These are phyloP conservation scores for Teratosphaeria destructans DNA, from an alignment of 2,329 filamentous ascomycete genomes.

Conservation along the genomic window DNA sequence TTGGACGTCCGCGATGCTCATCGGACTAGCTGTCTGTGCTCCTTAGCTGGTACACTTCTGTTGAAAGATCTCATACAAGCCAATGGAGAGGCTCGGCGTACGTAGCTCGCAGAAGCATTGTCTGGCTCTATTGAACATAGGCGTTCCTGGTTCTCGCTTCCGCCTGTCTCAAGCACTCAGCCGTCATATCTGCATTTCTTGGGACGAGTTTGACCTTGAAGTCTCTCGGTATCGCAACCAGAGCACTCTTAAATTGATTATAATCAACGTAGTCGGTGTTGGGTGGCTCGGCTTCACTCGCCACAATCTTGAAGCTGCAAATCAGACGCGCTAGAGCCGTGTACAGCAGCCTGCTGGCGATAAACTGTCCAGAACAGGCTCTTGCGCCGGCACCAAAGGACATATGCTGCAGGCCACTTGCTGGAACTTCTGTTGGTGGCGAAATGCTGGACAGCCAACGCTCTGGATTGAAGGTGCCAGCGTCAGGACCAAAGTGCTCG, in stretches of 20 bases:
- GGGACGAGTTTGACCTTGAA: constrained; percentile 50
- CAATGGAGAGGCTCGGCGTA: background rate
- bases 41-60: background rate
- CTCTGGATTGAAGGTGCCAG: constrained; percentile 39
- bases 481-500: constrained; percentile 40
- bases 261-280: constrained; percentile 55
- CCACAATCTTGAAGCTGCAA: constrained; percentile 40
- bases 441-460: constrained; percentile 35
- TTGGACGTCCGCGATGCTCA: background rate
- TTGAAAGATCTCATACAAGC: background rate
- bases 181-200: constrained; percentile 32
- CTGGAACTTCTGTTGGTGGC: constrained; percentile 25
- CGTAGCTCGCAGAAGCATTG: background rate
- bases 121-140: constrained; percentile 28
- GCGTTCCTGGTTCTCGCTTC: constrained; percentile 38
- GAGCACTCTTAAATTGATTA: constrained; percentile 48
- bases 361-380: constrained; percentile 42
- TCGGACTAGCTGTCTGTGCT: background rate
- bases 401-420: constrained; percentile 31
- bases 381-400: constrained; percentile 44
- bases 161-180: constrained; percentile 33
- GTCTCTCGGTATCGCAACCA: constrained; percentile 49
- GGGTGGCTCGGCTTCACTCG: constrained; percentile 40
- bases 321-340: constrained; percentile 40
- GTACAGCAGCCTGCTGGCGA: constrained; percentile 42